These are phyloP conservation scores for Comarum palustre DNA, from an alignment of 306 rosid genomes.

Conservation along the genomic window DNA sequence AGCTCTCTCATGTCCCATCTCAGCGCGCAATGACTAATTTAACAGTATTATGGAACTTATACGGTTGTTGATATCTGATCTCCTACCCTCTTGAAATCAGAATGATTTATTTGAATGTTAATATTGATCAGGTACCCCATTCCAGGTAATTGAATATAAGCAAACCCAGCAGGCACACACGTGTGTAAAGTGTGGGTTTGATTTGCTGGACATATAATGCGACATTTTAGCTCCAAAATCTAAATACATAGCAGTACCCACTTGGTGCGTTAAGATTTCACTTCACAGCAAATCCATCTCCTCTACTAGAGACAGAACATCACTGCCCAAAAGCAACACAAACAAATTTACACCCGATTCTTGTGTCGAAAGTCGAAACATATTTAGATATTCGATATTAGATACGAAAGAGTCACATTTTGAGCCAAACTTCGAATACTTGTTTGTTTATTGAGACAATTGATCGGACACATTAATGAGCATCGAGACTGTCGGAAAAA, in stretches of 20 bases:
- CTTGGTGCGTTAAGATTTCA: slow-evolving; percentile 35
- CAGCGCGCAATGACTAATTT: background rate
- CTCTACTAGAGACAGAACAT: slow-evolving; percentile 34
- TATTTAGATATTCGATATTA: background rate
- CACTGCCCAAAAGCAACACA: slow-evolving; percentile 34
- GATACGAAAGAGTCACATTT: background rate
- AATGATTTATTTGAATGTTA: background rate
- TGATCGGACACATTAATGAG: too few relatives aligned
- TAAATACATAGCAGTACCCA: slow-evolving; percentile 36
- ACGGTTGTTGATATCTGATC: slow-evolving; percentile 27
- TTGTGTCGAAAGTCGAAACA: slow-evolving; percentile 23
- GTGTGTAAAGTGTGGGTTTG: background rate
- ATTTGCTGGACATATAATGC: slow-evolving; percentile 9
- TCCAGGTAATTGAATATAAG: background rate
- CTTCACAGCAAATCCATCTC: slow-evolving; percentile 32
- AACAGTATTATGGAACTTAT: background rate
- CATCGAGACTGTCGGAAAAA: too few relatives aligned
- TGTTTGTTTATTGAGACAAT: too few relatives aligned
- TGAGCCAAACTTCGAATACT: background rate
- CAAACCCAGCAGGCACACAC: background rate
- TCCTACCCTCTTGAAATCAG: slow-evolving; percentile 35
- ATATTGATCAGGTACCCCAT: background rate
- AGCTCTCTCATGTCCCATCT: slow-evolving; percentile 37
- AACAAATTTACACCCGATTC: slow-evolving; percentile 30
- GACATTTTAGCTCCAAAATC: slow-evolving; percentile 34